These are phyloP conservation scores for Sphagnum tenellum DNA, from an alignment of 225 moss, liverwort and hornwort genomes.

Conservation along the genomic window DNA sequence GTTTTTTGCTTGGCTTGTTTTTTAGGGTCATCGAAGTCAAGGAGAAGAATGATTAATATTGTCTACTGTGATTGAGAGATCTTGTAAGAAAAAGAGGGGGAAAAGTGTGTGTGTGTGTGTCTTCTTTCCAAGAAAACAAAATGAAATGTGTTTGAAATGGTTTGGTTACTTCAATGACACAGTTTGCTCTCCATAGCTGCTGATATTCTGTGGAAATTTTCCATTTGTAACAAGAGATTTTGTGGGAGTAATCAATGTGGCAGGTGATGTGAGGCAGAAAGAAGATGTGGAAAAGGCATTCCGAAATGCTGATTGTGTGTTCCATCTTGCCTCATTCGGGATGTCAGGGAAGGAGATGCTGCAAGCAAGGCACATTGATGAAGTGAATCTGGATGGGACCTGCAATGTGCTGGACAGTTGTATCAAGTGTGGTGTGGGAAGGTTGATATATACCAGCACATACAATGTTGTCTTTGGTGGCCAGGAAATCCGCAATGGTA, in stretches of 20 bases:
- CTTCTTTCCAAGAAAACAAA: too few species aligned
- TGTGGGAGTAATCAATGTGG: constrained; percentile 1
- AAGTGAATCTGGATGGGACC: constrained; percentile 85
- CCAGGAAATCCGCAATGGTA: constrained; percentile 74
- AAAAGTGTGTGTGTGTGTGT: too few species aligned
- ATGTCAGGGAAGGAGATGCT: constrained; percentile 96
- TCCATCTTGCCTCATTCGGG: constrained; percentile 86
- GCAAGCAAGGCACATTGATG: constrained; percentile 71
- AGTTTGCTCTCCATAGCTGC: too few species aligned
- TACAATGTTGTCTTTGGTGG: constrained; percentile 87
- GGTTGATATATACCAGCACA: constrained; percentile 85
- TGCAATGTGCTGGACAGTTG: constrained; percentile 67
- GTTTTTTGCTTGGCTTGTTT: too few species aligned
- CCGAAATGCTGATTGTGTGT: constrained; percentile 64
- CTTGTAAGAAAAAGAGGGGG: too few species aligned
- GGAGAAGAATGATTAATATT: too few species aligned
- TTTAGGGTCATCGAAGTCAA: too few species aligned
- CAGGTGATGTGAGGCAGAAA: constrained; percentile 67
- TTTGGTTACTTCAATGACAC: too few species aligned
- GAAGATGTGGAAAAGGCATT: constrained; percentile 65
- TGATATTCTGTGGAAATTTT: too few species aligned
- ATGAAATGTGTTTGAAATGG: too few species aligned
- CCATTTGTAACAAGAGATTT: too few species aligned
- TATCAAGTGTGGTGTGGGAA: constrained; percentile 52
- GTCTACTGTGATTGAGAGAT: too few species aligned